Conservation (phyloP, 306 rosid species). For the Lathyrus oleraceus region DNA sequence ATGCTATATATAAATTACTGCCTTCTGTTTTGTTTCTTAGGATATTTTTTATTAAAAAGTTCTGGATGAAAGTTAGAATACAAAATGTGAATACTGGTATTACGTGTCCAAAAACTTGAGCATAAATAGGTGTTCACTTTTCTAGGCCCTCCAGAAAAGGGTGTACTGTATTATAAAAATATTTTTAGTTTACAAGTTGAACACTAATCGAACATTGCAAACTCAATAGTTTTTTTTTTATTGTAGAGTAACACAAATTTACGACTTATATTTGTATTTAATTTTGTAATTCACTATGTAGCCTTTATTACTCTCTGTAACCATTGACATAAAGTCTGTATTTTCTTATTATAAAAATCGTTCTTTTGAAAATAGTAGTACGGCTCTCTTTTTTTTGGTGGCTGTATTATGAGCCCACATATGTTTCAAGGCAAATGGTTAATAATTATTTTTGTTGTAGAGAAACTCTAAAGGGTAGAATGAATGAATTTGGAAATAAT, state of each 20-base stretch:
- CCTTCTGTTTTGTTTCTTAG: constrained; percentile 24
- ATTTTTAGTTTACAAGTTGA: neutral
- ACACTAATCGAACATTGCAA: neutral
- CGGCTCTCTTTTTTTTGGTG: neutral
- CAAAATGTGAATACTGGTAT: constrained; percentile 11
- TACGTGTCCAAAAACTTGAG: constrained; percentile 19
- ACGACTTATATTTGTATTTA: neutral
- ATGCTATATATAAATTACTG: constrained; percentile 28
- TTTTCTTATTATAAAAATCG: neutral
- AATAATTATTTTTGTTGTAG: neutral
- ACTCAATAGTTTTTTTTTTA: neutral
- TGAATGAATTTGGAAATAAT: constrained; percentile 16
- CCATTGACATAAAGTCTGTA: constrained; percentile 9
- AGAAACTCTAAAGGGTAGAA: neutral
- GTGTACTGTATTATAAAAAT: neutral
- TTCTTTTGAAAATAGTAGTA: neutral
- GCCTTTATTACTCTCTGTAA: neutral
- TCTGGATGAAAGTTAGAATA: constrained; percentile 20
- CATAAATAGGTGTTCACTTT: neutral
- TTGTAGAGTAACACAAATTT: neutral
- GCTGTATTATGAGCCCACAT: constrained; percentile 6
- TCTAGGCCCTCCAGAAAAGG: neutral
- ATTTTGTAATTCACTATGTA: constrained; percentile 3
- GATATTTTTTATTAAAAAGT: neutral
- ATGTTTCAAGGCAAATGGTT: neutral